A percentile compares a stretch with the other conserved stretches of the same genome.
Conservation (phyloP, 2,329 filamentous ascomycete genomes). For the Dothideomycetidae sp. region DNA sequence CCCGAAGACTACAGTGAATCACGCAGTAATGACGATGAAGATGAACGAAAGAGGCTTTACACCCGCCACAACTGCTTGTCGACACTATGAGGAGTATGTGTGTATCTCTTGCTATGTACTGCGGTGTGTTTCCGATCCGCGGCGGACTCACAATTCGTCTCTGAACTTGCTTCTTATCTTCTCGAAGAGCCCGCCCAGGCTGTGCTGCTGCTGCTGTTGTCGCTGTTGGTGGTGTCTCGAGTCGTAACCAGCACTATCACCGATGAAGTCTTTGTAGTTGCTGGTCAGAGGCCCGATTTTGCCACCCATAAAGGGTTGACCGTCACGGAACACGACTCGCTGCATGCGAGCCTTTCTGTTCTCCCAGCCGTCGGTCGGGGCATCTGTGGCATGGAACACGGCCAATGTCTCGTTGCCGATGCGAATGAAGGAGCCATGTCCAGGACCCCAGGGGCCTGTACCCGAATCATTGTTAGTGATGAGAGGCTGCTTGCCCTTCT, state of each 20-base stretch:
- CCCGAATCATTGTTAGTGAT: constrained; percentile 25
- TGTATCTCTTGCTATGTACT: too few species aligned
- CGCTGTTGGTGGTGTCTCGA: not conserved
- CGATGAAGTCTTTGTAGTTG: constrained; percentile 21
- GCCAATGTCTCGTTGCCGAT: constrained; percentile 29
- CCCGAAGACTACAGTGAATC: too few species aligned
- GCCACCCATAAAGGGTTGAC: constrained; percentile 30
- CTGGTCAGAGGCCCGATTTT: constrained; percentile 24
- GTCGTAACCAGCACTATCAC: constrained; percentile 7
- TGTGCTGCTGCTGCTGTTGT: constrained; percentile 9
- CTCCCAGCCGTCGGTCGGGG: constrained; percentile 30
- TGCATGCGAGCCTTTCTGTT: constrained; percentile 32
- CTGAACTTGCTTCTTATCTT: constrained; percentile 12
- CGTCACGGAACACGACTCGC: constrained; percentile 24
- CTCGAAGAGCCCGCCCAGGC: constrained; percentile 7
- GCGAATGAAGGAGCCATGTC: constrained; percentile 32
- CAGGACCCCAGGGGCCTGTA: constrained; percentile 29
- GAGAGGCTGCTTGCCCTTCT: constrained; percentile 26
- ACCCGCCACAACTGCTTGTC: too few species aligned
- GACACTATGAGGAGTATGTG: too few species aligned
- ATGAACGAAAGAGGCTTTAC: too few species aligned
- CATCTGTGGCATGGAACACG: constrained; percentile 34
- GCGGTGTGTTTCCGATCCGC: too few species aligned
- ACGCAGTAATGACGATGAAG: too few species aligned
- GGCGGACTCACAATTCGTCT: constrained; percentile 10